Base-by-base conservation (phyloP, 306 rosid genomes). In the Glycine latifolia region DNA sequence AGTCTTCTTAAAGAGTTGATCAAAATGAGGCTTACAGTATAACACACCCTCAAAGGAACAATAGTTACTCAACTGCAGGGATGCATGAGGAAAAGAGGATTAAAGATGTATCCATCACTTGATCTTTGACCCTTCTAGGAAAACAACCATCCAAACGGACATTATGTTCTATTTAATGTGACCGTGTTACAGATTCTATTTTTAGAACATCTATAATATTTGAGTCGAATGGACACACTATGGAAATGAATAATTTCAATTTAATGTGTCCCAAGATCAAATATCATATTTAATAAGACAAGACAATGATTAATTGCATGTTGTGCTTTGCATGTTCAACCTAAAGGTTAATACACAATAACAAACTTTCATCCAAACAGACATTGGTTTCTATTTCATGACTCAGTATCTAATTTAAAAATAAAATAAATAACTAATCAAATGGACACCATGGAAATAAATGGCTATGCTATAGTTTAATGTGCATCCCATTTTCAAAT, bases 1-100 rank as follows among this genome's bases (percentile, higher is more conserved):
- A 7, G 98, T 95, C 94, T 81, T 89, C 91, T 93, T 95, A 37
- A 91, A 86, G 62, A 95, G 94, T 88, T 95, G 98, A 84, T 91
- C 93, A 81, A 88, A 95, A 89, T 95, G 98, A 86, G 99, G 99
- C 88, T 95, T 95, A 81, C 98, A 95, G 58, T 95, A 95, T n/a
- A 93, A 73, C 67, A 93, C 93, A 43, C 99, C 97, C 87, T 95
- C 97, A 68, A 91, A 91, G 37, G 98, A 95, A 63, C 91, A 86
- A 87, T 86, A 95, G 39, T 95, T 94, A 80, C 97, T 88, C 81
- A 95, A 85, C 99, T 95, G 94, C 83, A 87, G 6, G 55, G 35
- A 83, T 76, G 71, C 26, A 74, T 71, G 73, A 71, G 54, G 65
- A 46, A 49, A 59, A 60, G 20, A 33, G 59, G 46, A 63, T 77